Conservation (phyloP, 139 green algal species). For the Chlorella sp. region DNA sequence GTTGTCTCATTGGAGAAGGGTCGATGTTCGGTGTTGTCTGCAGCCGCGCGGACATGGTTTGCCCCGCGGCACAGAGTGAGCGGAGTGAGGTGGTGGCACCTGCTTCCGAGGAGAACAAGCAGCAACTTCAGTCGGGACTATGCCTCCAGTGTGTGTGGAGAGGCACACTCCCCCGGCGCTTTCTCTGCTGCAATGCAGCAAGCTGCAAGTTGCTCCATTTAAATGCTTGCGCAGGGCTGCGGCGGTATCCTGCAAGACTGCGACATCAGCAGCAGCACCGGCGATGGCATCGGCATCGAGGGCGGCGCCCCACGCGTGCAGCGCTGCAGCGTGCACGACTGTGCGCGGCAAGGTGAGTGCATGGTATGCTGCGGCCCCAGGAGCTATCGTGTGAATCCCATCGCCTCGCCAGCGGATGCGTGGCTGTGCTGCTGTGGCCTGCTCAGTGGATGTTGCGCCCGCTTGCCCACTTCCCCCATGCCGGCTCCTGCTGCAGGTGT, state of each 20-base stretch:
- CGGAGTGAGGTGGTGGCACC: too few relatives aligned
- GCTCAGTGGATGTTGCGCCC: neutral
- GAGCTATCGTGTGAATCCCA: too few relatives aligned
- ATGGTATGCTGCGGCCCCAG: too few relatives aligned
- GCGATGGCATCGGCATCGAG: conserved; percentile 47
- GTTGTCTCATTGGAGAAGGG: too few relatives aligned
- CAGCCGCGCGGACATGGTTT: too few relatives aligned
- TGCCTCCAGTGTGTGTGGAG: too few relatives aligned
- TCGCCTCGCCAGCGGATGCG: too few relatives aligned
- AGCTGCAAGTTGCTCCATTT: neutral
- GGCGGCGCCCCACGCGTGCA: conserved; percentile 17
- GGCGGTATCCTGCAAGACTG: conserved; percentile 35
- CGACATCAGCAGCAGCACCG: conserved; percentile 51
- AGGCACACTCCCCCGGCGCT: neutral
- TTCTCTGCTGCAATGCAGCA: neutral
- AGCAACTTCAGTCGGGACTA: too few relatives aligned
- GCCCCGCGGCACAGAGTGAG: too few relatives aligned
- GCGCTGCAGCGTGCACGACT: conserved; percentile 48
- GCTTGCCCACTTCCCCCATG: neutral
- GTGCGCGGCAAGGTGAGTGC: conserved; percentile 47
- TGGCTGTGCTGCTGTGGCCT: neutral
- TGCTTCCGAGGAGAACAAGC: too few relatives aligned
- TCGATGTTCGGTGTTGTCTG: too few relatives aligned
- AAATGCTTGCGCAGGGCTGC: neutral
- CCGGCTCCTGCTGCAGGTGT: conserved; percentile 8